Evolutionary conservation across 225 moss, liverwort and hornwort species (phyloP).

Genomic region (Anthoceros angustus): DNA sequence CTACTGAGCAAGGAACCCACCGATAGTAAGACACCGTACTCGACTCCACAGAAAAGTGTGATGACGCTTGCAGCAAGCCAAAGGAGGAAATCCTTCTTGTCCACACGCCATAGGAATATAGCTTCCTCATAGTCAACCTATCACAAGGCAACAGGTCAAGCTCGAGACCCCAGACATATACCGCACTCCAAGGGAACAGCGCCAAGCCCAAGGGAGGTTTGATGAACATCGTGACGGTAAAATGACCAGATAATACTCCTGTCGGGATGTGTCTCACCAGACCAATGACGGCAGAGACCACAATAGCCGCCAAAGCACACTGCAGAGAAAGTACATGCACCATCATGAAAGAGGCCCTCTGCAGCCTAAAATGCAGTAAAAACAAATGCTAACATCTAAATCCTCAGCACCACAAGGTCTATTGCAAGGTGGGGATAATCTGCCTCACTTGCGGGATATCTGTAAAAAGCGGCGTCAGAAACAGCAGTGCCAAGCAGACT

Average conservation of each 20-base stretch:
- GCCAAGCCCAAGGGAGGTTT: too few species aligned
- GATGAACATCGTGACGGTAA: not conserved
- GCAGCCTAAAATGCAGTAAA: not conserved
- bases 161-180: not conserved
- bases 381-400: not conserved
- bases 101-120: slow-evolving; percentile 74
- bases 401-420: not conserved
- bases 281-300: slow-evolving; percentile 86
- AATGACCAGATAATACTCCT: not conserved
- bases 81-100: slow-evolving; percentile 65
- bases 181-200: too few species aligned
- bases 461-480: slow-evolving; percentile 67
- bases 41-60: slow-evolving; percentile 70
- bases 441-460: slow-evolving; percentile 59
- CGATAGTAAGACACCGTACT: slow-evolving; percentile 76
- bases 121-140: slow-evolving; percentile 86
- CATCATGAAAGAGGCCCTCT: not conserved
- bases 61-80: slow-evolving; percentile 54
- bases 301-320: slow-evolving; percentile 77
- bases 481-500: slow-evolving; percentile 42
- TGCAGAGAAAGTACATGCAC: slow-evolving; percentile 16
- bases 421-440: not conserved
- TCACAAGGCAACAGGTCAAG: not conserved
- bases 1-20: slow-evolving; percentile 15
- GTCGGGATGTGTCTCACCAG: slow-evolving; percentile 24